A percentile compares a stretch with the other conserved stretches of the same genome.
These are phyloP conservation scores for Paraconiothyrium brasiliense DNA, from an alignment of 2,329 filamentous ascomycete genomes.

Conservation along the genomic window DNA sequence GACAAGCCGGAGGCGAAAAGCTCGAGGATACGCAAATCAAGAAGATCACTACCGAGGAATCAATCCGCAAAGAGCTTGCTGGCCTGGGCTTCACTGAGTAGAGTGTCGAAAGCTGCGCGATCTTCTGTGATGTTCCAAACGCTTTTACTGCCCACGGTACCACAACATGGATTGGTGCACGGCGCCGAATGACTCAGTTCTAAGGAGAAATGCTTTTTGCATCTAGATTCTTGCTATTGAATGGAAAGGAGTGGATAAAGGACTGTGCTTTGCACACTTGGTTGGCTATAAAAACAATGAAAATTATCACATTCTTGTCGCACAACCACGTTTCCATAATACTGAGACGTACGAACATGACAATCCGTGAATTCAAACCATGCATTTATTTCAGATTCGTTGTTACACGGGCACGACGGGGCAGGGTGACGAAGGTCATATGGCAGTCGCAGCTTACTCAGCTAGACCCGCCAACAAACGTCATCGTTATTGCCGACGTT, in stretches of 20 bases:
- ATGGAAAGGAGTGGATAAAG: conserved; percentile 4
- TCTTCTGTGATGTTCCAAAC: background rate
- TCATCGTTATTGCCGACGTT: conserved; percentile 21
- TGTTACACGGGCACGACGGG: no score
- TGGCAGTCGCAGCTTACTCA: conserved; percentile 1
- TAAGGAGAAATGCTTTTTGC: background rate
- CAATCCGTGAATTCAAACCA: background rate
- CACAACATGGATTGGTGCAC: background rate
- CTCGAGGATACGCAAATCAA: conserved; percentile 98
- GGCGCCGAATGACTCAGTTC: background rate
- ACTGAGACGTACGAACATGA: background rate
- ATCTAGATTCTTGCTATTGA: conserved; percentile 5
- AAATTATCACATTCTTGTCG: background rate
- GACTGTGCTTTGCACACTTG: background rate
- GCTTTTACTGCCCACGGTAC: background rate
- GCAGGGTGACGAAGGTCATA: background rate
- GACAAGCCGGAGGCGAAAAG: conserved; percentile 92
- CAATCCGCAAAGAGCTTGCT: conserved; percentile 84
- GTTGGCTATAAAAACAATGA: conserved; percentile 7
- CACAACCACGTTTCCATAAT: background rate
- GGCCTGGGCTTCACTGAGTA: conserved; percentile 59
- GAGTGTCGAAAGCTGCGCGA: background rate
- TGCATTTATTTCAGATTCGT: no score
- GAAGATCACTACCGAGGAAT: conserved; percentile 91
- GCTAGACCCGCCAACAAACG: conserved; percentile 2